Percentiles rank a stretch among this genome's conserved stretches.
Conservation (phyloP, 345 rosid genomes). For the Geranium rotundifolium region DNA sequence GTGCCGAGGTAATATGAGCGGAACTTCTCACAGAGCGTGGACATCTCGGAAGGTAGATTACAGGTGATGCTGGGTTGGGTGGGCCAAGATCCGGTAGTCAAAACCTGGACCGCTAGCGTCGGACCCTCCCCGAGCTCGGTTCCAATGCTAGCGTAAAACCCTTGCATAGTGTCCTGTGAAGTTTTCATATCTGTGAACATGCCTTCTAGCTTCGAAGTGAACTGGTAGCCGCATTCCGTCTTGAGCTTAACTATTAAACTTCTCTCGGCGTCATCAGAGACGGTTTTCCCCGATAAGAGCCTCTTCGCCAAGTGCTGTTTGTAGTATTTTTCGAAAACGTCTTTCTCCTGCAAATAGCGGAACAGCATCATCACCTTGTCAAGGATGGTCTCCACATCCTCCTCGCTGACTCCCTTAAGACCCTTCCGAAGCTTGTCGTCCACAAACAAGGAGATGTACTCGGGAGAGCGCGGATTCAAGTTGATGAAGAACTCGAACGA, state of each 20-base stretch:
- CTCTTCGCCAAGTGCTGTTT: constrained; percentile 97
- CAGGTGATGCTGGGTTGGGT: constrained; percentile 75
- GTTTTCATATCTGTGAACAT: constrained; percentile 99
- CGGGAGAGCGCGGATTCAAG: constrained; percentile 87
- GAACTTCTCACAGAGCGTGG: constrained; percentile 84
- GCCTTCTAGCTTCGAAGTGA: constrained; percentile 94
- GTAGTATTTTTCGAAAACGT: constrained; percentile 92
- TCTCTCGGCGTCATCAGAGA: constrained; percentile 92
- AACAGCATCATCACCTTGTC: constrained; percentile 99
- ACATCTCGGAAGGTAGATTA: constrained; percentile 85
- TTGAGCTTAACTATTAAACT: constrained; percentile 92
- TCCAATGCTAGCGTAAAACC: constrained; percentile 47
- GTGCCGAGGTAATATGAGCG: constrained; percentile 90
- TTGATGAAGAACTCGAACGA: constrained; percentile 91
- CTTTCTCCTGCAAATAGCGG: constrained; percentile 98
- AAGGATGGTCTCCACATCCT: constrained; percentile 80
- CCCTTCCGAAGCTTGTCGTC: constrained; percentile 95
- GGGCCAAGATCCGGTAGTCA: constrained; percentile 97
- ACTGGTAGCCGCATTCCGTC: constrained; percentile 96
- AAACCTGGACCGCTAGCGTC: constrained; percentile 80
- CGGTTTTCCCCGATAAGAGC: constrained; percentile 84
- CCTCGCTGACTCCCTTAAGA: constrained; percentile 79
- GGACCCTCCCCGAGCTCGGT: constrained; percentile 82
- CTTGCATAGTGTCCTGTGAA: constrained; percentile 88
- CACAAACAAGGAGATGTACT: constrained; percentile 85